Percentiles rank a stretch among this genome's conserved stretches.
phyloP scores from a whole-genome alignment of 345 rosid species.

The Heritiera littoralis region DNA sequence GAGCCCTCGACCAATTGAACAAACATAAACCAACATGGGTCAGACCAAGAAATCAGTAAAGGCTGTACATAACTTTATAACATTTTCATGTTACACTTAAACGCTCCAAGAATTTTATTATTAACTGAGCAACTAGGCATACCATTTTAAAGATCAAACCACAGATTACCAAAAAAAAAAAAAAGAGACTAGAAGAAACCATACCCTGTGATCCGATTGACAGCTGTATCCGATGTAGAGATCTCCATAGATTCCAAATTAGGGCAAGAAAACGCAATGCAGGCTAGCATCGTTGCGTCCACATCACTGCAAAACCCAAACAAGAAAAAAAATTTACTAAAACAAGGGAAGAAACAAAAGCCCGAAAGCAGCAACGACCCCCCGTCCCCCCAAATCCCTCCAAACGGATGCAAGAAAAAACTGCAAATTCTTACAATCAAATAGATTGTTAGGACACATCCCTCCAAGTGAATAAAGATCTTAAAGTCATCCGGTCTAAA shows the following conservation, averaged over 20 bases:
- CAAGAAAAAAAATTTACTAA: neutral
- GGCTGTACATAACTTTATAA: neutral
- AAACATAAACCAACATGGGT: neutral
- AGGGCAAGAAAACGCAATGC: conserved; percentile 96
- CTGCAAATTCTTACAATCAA: neutral
- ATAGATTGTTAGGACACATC: neutral
- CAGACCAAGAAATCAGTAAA: neutral
- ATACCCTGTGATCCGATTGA: conserved; percentile 92
- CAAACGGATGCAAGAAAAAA: neutral
- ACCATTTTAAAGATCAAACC: neutral
- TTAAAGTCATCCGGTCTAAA: neutral
- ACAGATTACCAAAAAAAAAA: neutral
- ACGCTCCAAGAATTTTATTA: neutral
- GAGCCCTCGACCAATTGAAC: neutral
- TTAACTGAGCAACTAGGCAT: neutral
- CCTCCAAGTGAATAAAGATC: neutral
- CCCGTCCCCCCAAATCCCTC: neutral
- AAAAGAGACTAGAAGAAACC: neutral
- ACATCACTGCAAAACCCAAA: conserved; percentile 62
- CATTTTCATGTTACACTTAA: neutral
- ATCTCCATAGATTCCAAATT: conserved; percentile 83
- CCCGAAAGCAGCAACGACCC: neutral
- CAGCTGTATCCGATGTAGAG: conserved; percentile 49
- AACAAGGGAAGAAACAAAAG: neutral
- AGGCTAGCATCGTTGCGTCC: conserved; percentile 88